Percentiles rank a stretch among this genome's conserved stretches.
These are phyloP conservation scores for Buxus sempervirens DNA, from an alignment of 164 flowering plant species.

Conservation along the genomic window DNA sequence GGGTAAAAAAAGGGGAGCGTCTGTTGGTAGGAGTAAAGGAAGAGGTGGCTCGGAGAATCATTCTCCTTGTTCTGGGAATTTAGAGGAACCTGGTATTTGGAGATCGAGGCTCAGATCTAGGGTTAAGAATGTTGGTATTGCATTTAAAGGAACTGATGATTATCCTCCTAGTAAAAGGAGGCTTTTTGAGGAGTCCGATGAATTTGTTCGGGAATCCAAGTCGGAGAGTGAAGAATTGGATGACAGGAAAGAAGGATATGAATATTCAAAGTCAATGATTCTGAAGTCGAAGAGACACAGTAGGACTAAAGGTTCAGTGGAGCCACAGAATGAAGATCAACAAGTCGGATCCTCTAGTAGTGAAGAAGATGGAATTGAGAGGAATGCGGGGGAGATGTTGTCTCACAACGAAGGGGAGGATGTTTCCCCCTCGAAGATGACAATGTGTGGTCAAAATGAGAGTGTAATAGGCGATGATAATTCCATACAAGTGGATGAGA, in stretches of 20 bases:
- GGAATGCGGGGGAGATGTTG: slow-evolving; percentile 11
- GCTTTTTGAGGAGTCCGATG: slow-evolving; percentile 44
- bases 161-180: slow-evolving; percentile 46
- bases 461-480: slow-evolving; percentile 13
- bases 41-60: slow-evolving; percentile 14
- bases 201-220: slow-evolving; percentile 17
- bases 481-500: slow-evolving; percentile 12
- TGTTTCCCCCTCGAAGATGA: slow-evolving; percentile 6
- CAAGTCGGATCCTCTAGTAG: slow-evolving; percentile 13
- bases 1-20: slow-evolving; percentile 9
- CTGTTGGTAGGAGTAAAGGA: slow-evolving; percentile 17
- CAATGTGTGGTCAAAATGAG: slow-evolving; percentile 18
- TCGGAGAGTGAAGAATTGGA: slow-evolving; percentile 15
- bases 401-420: slow-evolving; percentile 12
- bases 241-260: slow-evolving; percentile 19
- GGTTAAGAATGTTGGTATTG: slow-evolving; percentile 23
- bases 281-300: slow-evolving; percentile 34
- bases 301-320: slow-evolving; percentile 24
- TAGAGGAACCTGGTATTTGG: slow-evolving; percentile 43
- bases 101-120: slow-evolving; percentile 69
- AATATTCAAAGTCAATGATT: slow-evolving; percentile 22
- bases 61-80: slow-evolving; percentile 16
- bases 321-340: slow-evolving; percentile 18
- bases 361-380: slow-evolving; percentile 17
- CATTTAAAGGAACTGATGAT: slow-evolving; percentile 17